phyloP scores from a whole-genome alignment of 257 asterid genomes.

The Apocynum venetum region DNA sequence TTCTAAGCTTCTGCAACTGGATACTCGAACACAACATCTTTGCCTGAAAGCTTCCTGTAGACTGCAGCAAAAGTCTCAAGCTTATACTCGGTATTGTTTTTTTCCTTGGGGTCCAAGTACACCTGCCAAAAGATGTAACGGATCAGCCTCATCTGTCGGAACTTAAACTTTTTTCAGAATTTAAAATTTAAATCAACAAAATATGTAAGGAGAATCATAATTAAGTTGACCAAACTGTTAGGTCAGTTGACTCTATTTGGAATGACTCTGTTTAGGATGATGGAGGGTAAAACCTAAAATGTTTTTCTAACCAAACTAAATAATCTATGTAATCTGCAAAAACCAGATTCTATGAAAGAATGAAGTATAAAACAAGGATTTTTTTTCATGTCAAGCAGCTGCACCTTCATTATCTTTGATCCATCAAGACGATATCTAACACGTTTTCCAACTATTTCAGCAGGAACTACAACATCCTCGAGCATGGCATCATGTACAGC shows the following conservation, averaged over 20 bases:
- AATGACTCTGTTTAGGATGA: neutral
- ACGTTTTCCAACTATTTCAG: slow-evolving; percentile 83
- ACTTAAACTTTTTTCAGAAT: no score
- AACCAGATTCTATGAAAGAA: neutral
- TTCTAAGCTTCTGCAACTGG: slow-evolving; percentile 34
- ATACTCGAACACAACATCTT: slow-evolving; percentile 44
- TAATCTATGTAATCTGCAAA: neutral
- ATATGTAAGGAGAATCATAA: neutral
- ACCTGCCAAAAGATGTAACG: slow-evolving; percentile 20
- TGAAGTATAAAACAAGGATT: neutral
- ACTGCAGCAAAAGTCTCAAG: slow-evolving; percentile 45
- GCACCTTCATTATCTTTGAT: slow-evolving; percentile 80
- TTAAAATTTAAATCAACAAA: neutral
- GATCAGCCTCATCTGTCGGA: neutral
- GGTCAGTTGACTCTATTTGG: neutral
- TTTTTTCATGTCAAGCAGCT: neutral
- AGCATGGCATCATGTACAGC: slow-evolving; percentile 83
- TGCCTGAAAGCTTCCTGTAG: slow-evolving; percentile 48
- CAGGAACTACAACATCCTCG: slow-evolving; percentile 82
- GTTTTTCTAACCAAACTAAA: neutral
- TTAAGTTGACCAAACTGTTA: neutral
- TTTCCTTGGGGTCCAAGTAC: slow-evolving; percentile 42
- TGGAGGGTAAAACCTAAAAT: neutral
- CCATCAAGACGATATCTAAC: slow-evolving; percentile 68
- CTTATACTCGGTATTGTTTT: slow-evolving; percentile 42